Evolutionary conservation across 768 basidiomycete species (phyloP), one percentile per base, ranked within the genome.

Genomic region (Lactarius pseudohatsudake): DNA sequence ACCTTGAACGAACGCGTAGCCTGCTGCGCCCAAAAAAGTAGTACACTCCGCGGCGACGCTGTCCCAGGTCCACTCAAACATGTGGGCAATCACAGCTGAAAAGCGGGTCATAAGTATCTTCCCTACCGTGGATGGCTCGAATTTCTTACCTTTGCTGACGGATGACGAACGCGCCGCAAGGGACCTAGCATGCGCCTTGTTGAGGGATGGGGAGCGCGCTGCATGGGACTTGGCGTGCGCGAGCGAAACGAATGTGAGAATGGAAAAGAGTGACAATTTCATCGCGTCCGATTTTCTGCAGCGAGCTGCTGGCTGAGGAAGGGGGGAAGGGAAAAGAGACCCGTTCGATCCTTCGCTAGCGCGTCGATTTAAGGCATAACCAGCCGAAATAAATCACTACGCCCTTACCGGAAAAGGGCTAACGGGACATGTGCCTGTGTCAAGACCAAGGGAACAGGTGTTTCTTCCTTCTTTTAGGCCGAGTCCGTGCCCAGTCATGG

Each of bases 1-100:
- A 76, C 87, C 84, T 85, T 89, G 88, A 26, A 89, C 86, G 70
- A 81, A 89, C 7, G 87, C 88, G 72, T 89, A 81, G 10, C 77
- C 77, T 58, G 85, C 82, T 4, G 88, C 87, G 1, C 88, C 88
- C 50, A 90, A 79, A 72, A 88, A 89, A 61, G 77, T 78, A 4
- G 80, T 83, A 75, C 88, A 90, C 74, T 90, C 88, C 2, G 80
- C 72, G 0, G 86, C 87, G 56, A 90, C 72, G 66, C 84, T 79
- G 64, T 76, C 75, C 77, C 77, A 79, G 13, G 73, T 81, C 88
- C 88, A 89, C 72, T 88, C 81, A 71, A 89, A 90, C 83, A 90
- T 85, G 74, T 89, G 86, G 18, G 85, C 80, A 72, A 89, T 88
- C 66, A 88, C 86, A 2, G 74, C 76, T 73, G 63, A 13, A 30